Conservation (phyloP, 2,329 filamentous ascomycete species). For the Aspergillus unguis region DNA sequence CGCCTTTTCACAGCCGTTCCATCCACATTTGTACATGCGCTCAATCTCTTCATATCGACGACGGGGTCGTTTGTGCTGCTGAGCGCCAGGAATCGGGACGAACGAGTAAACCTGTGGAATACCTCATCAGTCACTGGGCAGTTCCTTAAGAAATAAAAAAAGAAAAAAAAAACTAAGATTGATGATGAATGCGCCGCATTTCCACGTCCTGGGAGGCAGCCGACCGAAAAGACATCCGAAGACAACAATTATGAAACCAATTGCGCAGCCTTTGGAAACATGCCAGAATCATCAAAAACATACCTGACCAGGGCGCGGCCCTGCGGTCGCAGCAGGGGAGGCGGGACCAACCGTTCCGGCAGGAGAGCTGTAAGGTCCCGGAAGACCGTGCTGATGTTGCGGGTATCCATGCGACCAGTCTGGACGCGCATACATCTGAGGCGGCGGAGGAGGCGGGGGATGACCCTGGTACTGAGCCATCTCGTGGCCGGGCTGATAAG, state of each 20-base stretch:
- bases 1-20: constrained; percentile 97
- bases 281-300: constrained; percentile 44
- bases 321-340: constrained; percentile 59
- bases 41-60: constrained; percentile 97
- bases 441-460: constrained; percentile 42
- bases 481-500: constrained; percentile 79
- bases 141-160: not conserved
- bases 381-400: constrained; percentile 47
- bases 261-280: constrained; percentile 29
- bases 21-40: constrained; percentile 99
- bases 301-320: constrained; percentile 62
- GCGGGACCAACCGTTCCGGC: constrained; percentile 59
- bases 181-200: constrained; percentile 20
- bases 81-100: constrained; percentile 91
- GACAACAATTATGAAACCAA: constrained; percentile 25
- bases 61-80: constrained; percentile 93
- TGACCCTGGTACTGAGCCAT: constrained; percentile 68
- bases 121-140: constrained; percentile 20
- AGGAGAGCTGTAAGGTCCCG: constrained; percentile 48
- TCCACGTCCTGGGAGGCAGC: constrained; percentile 15
- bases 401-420: constrained; percentile 47
- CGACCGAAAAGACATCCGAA: constrained; percentile 25
- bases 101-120: constrained; percentile 83
- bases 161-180: constrained; percentile 4
- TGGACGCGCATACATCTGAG: constrained; percentile 48